Base-by-base conservation (phyloP, 2,329 filamentous ascomycete genomes). In the Juglanconis oblonga region DNA sequence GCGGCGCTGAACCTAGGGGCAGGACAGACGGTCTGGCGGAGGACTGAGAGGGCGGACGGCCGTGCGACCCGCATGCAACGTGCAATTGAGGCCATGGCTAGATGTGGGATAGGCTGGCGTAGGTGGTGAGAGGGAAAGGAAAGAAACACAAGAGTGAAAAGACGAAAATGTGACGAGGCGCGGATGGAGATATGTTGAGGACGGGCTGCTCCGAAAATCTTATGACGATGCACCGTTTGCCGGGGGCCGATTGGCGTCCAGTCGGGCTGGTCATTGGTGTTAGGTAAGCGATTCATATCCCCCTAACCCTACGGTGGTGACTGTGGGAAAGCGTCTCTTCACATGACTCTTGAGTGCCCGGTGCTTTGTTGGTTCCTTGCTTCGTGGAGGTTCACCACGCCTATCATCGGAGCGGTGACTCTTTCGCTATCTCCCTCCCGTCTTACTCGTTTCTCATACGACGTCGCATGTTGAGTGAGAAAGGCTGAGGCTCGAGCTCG, bases 51-150 rank as follows among this genome's bases (percentile, higher is more conserved):
- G 53, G 73, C 73, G 64, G 77, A 74, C 63, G 81, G 79, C 65
- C 81, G 77, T 63, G 77, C 77, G 64, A 76, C 75, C 73, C 79
- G 76, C 65, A 84, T 72, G 71, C 79, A 80, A 68, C 83, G 79
- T 70, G 81, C 79, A 75, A 88, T 82, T 76, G 85, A 87, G 66
- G 85, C 83, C 84, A 86, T 86, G 74, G 70, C 75, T 70, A 61
- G 33, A 8, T 48, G 38, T 13, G 8, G 42, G 24, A 40, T 49
- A n/a, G 45, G 32, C 50, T 56, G 50, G 57, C 17, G 44, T 47
- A 17, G 44, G 17, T 17, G 33, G 17, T 17, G 17, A 17, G 33
- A n/a, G 38, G 42, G 38, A 45, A 57, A 48, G 33, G 14, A 7
- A 36, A 50, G 35, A 49, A 45, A 55, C 33, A 45, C 32, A 17